A percentile compares a stretch with the other conserved stretches of the same genome.
These are phyloP conservation scores for Diaporthe aspalathi DNA, from an alignment of 2,329 filamentous ascomycete genomes.

Conservation along the genomic window DNA sequence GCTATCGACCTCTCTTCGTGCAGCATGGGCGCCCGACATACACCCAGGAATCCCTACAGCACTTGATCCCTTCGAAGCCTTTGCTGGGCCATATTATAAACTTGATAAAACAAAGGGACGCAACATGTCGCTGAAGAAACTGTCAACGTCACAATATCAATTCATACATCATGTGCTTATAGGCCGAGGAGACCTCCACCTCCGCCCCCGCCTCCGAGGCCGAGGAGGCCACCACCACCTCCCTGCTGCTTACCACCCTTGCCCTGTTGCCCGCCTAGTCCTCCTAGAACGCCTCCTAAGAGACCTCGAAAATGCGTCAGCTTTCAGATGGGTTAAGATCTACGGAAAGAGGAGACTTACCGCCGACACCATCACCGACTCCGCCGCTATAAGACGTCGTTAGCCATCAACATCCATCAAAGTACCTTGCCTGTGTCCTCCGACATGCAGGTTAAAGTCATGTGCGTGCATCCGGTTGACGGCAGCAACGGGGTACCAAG, in stretches of 20 bases:
- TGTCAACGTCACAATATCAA: background rate
- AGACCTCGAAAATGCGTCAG: constrained; percentile 36
- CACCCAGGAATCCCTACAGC: too few relatives aligned
- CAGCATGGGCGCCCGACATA: too few relatives aligned
- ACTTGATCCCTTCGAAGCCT: too few relatives aligned
- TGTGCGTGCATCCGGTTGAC: too few relatives aligned
- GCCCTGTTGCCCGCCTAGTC: constrained; percentile 33
- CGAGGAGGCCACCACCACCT: constrained; percentile 35
- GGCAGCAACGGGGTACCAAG: too few relatives aligned
- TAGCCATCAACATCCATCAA: background rate
- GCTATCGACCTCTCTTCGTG: too few relatives aligned
- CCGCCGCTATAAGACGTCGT: constrained; percentile 17
- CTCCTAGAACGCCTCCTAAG: constrained; percentile 36
- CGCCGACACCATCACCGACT: constrained; percentile 36
- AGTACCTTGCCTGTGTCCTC: too few relatives aligned
- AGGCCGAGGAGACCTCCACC: constrained; percentile 31
- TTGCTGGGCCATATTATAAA: too few relatives aligned
- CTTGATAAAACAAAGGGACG: too few relatives aligned
- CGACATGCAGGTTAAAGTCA: too few relatives aligned
- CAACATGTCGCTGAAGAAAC: too few relatives aligned
- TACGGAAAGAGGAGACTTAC: constrained; percentile 1
- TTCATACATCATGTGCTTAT: background rate
- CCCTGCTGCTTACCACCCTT: constrained; percentile 28
- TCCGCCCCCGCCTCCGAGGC: constrained; percentile 24
- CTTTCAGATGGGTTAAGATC: background rate